phyloP scores from a whole-genome alignment of 176 grass and related monocot species.

The Avena sativa region DNA sequence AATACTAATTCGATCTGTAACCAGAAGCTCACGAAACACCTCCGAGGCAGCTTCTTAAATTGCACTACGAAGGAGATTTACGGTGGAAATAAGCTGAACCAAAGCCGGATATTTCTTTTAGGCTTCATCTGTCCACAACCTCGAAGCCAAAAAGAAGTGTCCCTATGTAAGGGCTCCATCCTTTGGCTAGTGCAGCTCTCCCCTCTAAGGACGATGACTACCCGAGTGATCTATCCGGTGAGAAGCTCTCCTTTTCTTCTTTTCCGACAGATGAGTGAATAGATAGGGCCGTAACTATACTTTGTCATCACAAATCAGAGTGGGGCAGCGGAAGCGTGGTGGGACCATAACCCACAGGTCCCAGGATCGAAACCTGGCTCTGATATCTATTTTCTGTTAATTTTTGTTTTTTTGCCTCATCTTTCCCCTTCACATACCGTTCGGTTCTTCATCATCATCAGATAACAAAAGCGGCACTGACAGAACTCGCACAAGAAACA shows the following conservation, averaged over 20 bases:
- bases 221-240: neutral
- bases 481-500: neutral
- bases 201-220: neutral
- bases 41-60: no score
- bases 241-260: neutral
- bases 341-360: constrained; percentile 96
- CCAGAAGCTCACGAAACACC: no score
- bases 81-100: no score
- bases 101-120: no score
- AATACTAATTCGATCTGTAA: no score
- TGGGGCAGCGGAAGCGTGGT: constrained; percentile 93
- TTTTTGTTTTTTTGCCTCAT: no score
- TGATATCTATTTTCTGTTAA: constrained; percentile 36
- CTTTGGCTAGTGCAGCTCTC: neutral
- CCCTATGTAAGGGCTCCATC: neutral
- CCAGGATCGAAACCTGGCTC: constrained; percentile 85
- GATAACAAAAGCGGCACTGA: no score
- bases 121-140: no score
- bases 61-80: no score
- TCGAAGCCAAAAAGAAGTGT: no score
- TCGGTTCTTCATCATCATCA: no score
- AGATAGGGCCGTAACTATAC: neutral
- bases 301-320: constrained; percentile 54
- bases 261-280: neutral
- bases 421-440: no score